Evolutionary conservation across 495 filamentous ascomycete species (phyloP).

Genomic region (Chaetomidium leptoderma): DNA sequence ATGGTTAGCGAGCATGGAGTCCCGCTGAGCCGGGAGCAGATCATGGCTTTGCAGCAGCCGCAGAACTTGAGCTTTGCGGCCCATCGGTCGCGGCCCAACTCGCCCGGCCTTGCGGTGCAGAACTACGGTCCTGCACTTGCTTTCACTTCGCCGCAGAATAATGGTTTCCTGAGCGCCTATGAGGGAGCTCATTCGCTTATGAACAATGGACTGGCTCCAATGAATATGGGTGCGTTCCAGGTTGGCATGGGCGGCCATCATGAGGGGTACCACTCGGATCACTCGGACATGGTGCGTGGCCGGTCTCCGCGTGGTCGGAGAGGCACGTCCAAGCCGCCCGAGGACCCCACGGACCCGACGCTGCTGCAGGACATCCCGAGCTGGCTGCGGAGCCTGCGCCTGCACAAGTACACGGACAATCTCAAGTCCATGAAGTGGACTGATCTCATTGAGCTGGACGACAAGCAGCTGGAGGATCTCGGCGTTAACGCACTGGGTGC

Average conservation of each 20-base stretch:
- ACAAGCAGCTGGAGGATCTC: slow-evolving; percentile 86
- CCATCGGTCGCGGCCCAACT: slow-evolving; percentile 85
- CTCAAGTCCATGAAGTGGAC: slow-evolving; percentile 95
- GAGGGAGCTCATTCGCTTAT: slow-evolving; percentile 69
- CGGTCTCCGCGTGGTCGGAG: slow-evolving; percentile 88
- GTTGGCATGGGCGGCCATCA: slow-evolving; percentile 53
- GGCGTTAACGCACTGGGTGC: slow-evolving; percentile 95
- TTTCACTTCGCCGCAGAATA: slow-evolving; percentile 89
- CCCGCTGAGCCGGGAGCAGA: slow-evolving; percentile 75
- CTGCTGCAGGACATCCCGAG: slow-evolving; percentile 92
- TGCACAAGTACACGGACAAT: slow-evolving; percentile 99
- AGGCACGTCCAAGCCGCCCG: slow-evolving; percentile 94
- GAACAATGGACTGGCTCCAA: slow-evolving; percentile 64
- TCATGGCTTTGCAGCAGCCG: slow-evolving; percentile 59
- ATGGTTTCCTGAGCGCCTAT: slow-evolving; percentile 89
- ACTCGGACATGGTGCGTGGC: slow-evolving; percentile 83
- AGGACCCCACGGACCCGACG: slow-evolving; percentile 89
- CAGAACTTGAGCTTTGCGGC: slow-evolving; percentile 73
- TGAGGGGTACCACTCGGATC: slow-evolving; percentile 92
- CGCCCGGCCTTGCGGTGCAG: slow-evolving; percentile 84
- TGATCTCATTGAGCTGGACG: slow-evolving; percentile 87
- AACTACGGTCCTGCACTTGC: slow-evolving; percentile 60
- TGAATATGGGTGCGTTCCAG: slow-evolving; percentile 68
- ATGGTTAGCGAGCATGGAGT: slow-evolving; percentile 94
- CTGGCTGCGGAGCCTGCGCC: slow-evolving; percentile 89